Evolutionary conservation across 2,329 filamentous ascomycete genomes (phyloP).

Genomic region (Bipolaris sorokiniana): DNA sequence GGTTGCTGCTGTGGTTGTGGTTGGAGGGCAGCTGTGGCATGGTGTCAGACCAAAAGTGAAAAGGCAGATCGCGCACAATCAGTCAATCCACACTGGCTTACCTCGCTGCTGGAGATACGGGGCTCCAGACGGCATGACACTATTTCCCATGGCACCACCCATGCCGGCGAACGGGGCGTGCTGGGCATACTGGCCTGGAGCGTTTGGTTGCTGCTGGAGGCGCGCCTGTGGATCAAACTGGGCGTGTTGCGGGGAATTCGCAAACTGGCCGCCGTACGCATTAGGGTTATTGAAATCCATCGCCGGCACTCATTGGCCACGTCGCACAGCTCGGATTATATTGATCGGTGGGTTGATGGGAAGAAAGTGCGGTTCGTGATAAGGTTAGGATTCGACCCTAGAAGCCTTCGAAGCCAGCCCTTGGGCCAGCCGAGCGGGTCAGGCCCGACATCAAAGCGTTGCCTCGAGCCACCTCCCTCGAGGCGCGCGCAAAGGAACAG

Average conservation of each 20-base stretch:
- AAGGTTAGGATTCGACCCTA: slow-evolving; percentile 26
- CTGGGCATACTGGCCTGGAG: slow-evolving; percentile 44
- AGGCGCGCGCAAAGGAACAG: neutral
- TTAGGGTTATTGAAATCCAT: slow-evolving; percentile 50
- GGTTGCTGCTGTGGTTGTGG: slow-evolving; percentile 28
- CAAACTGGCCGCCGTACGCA: slow-evolving; percentile 44
- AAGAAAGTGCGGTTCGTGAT: slow-evolving; percentile 41
- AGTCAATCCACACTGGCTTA: slow-evolving; percentile 37
- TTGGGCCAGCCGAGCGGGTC: slow-evolving; percentile 19
- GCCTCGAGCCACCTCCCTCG: neutral
- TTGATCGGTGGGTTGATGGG: slow-evolving; percentile 41
- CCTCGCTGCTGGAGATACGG: slow-evolving; percentile 46
- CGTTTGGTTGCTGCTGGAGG: slow-evolving; percentile 41
- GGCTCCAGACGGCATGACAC: slow-evolving; percentile 44
- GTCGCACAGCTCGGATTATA: slow-evolving; percentile 49
- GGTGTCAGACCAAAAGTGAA: slow-evolving; percentile 15
- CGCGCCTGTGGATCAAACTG: slow-evolving; percentile 45
- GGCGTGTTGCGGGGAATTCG: slow-evolving; percentile 43
- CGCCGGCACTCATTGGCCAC: slow-evolving; percentile 46
- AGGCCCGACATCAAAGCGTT: slow-evolving; percentile 2
- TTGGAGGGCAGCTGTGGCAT: slow-evolving; percentile 31
- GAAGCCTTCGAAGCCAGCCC: slow-evolving; percentile 10
- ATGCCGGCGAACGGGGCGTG: slow-evolving; percentile 32
- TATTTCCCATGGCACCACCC: slow-evolving; percentile 22
- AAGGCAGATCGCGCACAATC: slow-evolving; percentile 6